These are phyloP conservation scores for Phytopythium litorale DNA, from an alignment of 352 stramenopile species.

Conservation along the genomic window DNA sequence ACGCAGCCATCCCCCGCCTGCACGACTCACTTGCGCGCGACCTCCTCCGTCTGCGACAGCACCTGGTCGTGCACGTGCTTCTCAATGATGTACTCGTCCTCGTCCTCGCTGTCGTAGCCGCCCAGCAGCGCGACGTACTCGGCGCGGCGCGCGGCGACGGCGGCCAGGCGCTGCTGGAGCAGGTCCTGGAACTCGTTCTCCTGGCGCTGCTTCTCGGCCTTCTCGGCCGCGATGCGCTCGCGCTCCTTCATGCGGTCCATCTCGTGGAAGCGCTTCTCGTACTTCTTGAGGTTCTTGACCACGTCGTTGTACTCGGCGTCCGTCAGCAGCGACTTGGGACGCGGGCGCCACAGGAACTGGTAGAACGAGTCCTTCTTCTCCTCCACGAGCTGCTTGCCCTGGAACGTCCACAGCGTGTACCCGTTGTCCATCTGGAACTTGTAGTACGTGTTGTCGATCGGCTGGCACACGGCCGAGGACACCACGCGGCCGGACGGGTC, in stretches of 20 bases:
- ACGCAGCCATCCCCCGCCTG: background rate
- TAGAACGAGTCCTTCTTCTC: conserved; percentile 98
- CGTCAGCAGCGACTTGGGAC: conserved; percentile 91
- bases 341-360: conserved; percentile 89
- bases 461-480: conserved; percentile 94
- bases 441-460: conserved; percentile 93
- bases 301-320: conserved; percentile 93
- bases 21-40: conserved; percentile 51
- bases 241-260: conserved; percentile 83
- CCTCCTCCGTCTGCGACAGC: conserved; percentile 61
- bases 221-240: conserved; percentile 58
- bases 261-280: conserved; percentile 89
- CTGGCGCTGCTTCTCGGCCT: conserved; percentile 67
- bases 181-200: conserved; percentile 73
- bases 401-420: conserved; percentile 98
- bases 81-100: conserved; percentile 82
- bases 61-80: conserved; percentile 72
- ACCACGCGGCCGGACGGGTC: conserved; percentile 96
- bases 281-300: conserved; percentile 98
- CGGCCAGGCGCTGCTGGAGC: conserved; percentile 33
- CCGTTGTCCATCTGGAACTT: conserved; percentile 99
- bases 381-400: conserved; percentile 93
- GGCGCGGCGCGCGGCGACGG: conserved; percentile 26
- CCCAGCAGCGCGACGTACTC: conserved; percentile 67
- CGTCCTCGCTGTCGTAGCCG: conserved; percentile 83